A percentile compares a stretch with the other conserved stretches of the same genome.
Conservation (phyloP, 495 filamentous ascomycete species). For the Aspergillus ellipticus region DNA sequence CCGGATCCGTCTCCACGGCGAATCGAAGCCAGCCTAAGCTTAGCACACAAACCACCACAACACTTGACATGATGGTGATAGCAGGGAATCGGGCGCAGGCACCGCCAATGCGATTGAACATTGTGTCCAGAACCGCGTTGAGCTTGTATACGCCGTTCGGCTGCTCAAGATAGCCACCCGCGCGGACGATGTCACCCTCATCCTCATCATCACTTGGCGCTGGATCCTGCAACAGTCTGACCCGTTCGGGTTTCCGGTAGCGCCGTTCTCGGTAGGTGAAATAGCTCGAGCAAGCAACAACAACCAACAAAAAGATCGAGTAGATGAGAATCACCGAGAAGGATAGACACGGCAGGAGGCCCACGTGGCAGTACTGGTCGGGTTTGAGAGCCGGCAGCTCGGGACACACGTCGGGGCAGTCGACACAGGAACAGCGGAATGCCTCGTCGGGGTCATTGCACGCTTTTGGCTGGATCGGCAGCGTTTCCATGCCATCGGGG, state of each 20-base stretch:
- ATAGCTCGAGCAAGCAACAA: slow-evolving; percentile 65
- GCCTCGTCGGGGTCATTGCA: slow-evolving; percentile 84
- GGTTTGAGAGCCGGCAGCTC: slow-evolving; percentile 68
- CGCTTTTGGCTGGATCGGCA: slow-evolving; percentile 64
- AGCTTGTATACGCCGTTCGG: slow-evolving; percentile 66
- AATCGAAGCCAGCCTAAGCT: slow-evolving; percentile 87
- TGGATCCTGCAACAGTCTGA: slow-evolving; percentile 81
- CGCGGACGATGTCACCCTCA: slow-evolving; percentile 70
- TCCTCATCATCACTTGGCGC: slow-evolving; percentile 85
- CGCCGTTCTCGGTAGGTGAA: slow-evolving; percentile 68
- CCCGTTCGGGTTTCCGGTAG: slow-evolving; percentile 70
- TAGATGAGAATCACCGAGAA: slow-evolving; percentile 90
- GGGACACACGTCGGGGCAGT: slow-evolving; percentile 82
- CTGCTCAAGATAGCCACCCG: slow-evolving; percentile 64
- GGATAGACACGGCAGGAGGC: slow-evolving; percentile 81
- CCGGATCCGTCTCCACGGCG: slow-evolving; percentile 81
- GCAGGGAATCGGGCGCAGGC: slow-evolving; percentile 77
- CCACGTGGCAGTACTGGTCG: slow-evolving; percentile 72
- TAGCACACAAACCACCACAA: slow-evolving; percentile 68
- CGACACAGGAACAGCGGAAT: slow-evolving; percentile 88
- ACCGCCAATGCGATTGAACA: slow-evolving; percentile 80
- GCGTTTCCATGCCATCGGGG: slow-evolving; percentile 57
- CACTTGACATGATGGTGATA: slow-evolving; percentile 69
- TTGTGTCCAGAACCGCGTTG: slow-evolving; percentile 72
- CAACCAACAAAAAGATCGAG: slow-evolving; percentile 64